phyloP scores from a whole-genome alignment of 345 rosid species.

The Hibiscus mutabilis region DNA sequence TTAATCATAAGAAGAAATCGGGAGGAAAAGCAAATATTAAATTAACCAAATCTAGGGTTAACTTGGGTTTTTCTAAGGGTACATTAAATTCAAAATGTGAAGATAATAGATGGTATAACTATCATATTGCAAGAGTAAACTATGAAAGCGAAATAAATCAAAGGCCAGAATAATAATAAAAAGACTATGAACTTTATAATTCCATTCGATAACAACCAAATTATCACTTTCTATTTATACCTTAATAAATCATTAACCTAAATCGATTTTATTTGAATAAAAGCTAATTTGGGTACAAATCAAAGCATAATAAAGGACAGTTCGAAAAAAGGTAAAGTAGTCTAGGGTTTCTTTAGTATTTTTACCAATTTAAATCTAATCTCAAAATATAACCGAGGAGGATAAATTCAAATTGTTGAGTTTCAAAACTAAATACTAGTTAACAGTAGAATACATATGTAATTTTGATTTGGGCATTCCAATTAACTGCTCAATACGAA shows the following conservation, averaged over 20 bases:
- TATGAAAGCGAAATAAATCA: not conserved
- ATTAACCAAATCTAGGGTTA: not conserved
- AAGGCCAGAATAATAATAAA: not conserved
- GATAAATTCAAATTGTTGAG: no score
- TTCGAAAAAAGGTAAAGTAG: not conserved
- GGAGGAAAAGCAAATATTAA: not conserved
- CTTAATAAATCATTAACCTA: not conserved
- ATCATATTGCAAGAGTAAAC: not conserved
- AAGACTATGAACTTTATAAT: not conserved
- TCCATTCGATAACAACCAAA: not conserved
- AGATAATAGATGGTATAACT: not conserved
- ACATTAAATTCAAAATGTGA: not conserved
- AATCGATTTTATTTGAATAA: not conserved
- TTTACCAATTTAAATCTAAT: not conserved
- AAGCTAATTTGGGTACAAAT: not conserved
- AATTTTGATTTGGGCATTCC: not conserved
- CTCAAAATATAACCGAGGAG: no score
- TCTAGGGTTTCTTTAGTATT: not conserved
- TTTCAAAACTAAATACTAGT: not conserved
- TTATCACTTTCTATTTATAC: not conserved
- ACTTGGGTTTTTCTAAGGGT: not conserved
- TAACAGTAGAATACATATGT: no score
- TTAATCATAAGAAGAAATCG: not conserved
- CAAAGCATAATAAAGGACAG: not conserved
- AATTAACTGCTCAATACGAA: not conserved